phyloP scores from a whole-genome alignment of 176 grass and related monocot genomes.

The Carex pumila region DNA sequence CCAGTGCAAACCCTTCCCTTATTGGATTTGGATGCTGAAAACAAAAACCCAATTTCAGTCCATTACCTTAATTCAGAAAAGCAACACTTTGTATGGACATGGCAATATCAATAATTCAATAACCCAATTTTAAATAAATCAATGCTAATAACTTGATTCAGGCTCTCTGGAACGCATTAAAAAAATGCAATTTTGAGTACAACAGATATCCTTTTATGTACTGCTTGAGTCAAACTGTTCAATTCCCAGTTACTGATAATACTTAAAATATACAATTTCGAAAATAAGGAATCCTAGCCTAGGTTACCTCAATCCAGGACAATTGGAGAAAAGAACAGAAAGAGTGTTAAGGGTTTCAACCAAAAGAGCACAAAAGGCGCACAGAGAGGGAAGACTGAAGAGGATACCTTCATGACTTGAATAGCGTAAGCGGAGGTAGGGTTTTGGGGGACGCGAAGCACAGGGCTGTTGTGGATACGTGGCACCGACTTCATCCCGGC shows the following conservation, averaged over 20 bases:
- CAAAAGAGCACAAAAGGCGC: not conserved
- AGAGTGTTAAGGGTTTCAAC: not conserved
- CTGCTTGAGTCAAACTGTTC: not conserved
- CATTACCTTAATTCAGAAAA: not conserved
- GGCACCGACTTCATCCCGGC: conserved; percentile 53
- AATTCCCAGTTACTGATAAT: not conserved
- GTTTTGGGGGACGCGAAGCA: conserved; percentile 60
- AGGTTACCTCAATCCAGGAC: not conserved
- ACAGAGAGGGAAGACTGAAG: not conserved
- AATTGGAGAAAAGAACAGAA: not conserved
- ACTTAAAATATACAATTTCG: not conserved
- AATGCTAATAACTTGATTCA: not conserved
- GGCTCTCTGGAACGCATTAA: not conserved
- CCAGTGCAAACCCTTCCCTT: conserved; percentile 77
- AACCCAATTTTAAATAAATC: not conserved
- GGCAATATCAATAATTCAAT: not conserved
- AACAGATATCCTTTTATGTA: conserved; percentile 6
- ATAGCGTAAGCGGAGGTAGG: conserved; percentile 60
- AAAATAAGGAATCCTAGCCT: not conserved
- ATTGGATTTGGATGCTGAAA: conserved; percentile 86
- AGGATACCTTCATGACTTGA: conserved; percentile 81
- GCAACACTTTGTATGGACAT: not conserved
- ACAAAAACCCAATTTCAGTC: not conserved
- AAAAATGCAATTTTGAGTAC: conserved; percentile 7
- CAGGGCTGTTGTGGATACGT: conserved; percentile 65